Base-by-base conservation (phyloP, 2,329 filamentous ascomycete genomes). In the Hortaea sp. region DNA sequence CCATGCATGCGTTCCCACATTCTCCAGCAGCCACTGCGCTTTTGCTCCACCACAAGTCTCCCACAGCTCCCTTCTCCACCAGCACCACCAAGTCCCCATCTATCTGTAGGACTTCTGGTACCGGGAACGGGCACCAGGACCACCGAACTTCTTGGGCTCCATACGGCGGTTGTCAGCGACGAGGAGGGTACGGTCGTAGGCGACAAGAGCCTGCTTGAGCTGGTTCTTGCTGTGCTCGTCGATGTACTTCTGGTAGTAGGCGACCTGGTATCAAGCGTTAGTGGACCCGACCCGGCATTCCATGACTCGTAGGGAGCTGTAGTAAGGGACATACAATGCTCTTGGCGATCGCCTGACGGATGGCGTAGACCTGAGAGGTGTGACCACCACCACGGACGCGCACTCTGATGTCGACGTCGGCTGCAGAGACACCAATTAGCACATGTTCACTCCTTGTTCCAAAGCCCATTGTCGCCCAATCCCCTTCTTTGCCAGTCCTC, bases 41-140 rank as follows among this genome's bases (percentile, higher is more conserved):
- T 9, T 28, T 12, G 40, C 40, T 42, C 38, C 30, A 2, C 42
- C 29, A 27, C 28, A 29, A 29, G n/a, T 11, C 38, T 30, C 7
- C 37, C 9, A 9, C n/a, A 5, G 45, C 39, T 20, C 27, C 12
- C 42, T 48, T 27, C 43, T 43, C 48, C 52, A 12, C 6, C 3
- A 40, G 29, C 13, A 45, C 13, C 12, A 5, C 37, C 34, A 28
- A 2, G n/a, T 27, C 30, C 30, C 29, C 44, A 20, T 61, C 88
- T 90, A 95, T 89, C 89, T 88, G 84, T 95, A 95, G 63, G 89
- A 95, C 80, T 95, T 95, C 80, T 97, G 90, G 89, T 88, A 97
- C 71, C 89, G 85, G 69, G 90, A 79, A 70, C 90, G 85, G 70
- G 92, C 90, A 82, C 90, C 90, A 65, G 81, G 85, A 86, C 85